Evolutionary conservation across 2,329 filamentous ascomycete species (phyloP), one percentile per base, ranked within the genome.

Genomic region (Cordyceps cateniannulata): DNA sequence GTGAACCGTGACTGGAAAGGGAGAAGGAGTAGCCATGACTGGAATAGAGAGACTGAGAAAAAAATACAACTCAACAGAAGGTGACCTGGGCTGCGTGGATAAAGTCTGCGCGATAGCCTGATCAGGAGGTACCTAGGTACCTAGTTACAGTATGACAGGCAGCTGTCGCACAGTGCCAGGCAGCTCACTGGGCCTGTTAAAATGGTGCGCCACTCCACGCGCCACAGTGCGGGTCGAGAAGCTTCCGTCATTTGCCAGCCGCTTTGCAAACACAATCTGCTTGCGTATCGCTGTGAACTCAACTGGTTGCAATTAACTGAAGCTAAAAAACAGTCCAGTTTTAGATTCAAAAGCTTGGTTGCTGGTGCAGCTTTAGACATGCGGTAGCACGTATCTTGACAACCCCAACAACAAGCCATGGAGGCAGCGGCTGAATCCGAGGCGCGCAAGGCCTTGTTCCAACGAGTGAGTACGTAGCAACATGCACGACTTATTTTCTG

Each of bases 1-100:
- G 63, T 82, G 80, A 16, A 77, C 78, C 6, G 70, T 73, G n/a
- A 77, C 75, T 16, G 74, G 64, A 60, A 79, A 82, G 4, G 76
- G 70, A 18, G 65, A 66, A 18, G 66, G 61, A 27, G 45, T 14
- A 51, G 65, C 52, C 72, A 74, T 75, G 20, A 5, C 8, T 14
- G 14, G 54, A 49, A 5, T 25, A 25, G 6, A 4, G 20, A 40
- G 12, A 14, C 6, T 45, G 6, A 35, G 8, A 2, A 44, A n/a
- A 32, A 22, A n/a, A 4, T 40, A 25, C 9, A 4, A 45, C 7
- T 40, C 8, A 38, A 24, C 9, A 24, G 10, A 4, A 32, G n/a
- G 18, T 22, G 27, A 2, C 24, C 35, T 8, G 12, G 29, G 5
- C 6, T 48, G 53, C 3, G 32, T 29, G 22, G 29, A 24, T 29